Evolutionary conservation across 1,284 basidiomycete species (phyloP), one percentile per base, ranked within the genome.

Genomic region (Sanghuangporus baumii): DNA sequence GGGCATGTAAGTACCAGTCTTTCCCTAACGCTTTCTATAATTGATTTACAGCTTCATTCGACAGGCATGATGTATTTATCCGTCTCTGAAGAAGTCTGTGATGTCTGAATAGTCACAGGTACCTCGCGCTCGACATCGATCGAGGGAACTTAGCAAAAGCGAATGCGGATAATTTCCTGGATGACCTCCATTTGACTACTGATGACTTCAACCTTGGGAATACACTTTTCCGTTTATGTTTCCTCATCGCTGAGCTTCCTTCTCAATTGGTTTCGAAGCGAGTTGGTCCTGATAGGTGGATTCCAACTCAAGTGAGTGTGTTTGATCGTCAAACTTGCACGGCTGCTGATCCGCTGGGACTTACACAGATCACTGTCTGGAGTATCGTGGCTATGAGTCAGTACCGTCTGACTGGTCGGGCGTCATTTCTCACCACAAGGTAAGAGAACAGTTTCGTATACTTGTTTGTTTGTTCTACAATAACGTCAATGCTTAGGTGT

Each of bases 151-250:
- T 66, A 9, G 57, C 52, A 18, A 78, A 80, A 69, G 85, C 85
- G 16, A 85, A 84, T 65, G 78, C 81, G 2, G 85, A 86, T 67
- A 83, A 82, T 68, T 78, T 87, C 61, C 74, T 87, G 2, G 67
- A 73, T 1, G 83, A 87, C 67, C 75, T 87, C 2, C 67, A 72
- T 1, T 70, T 84, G 57, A 79, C 77, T 3, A 83, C 80, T 0
- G 76, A 83, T 63, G 78, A 73, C 59, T 72, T 66, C 65, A 73
- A 78, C 64, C 62, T 74, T 9, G 76, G 74, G 34, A 74, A 73
- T 59, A 75, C 74, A 0, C 58, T 78, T 1, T 72, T 71, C 55
- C 70, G 70, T 31, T 60, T 74, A 3, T 70, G 67, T 11, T 74
- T 75, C 66, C 67, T 74, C 12, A 57, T 59, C 16, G 70, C 69